Percentiles rank a stretch among this genome's conserved stretches.
These are phyloP conservation scores for Fusarium tjaetaba DNA, from an alignment of 2,329 filamentous ascomycete genomes.

Conservation along the genomic window DNA sequence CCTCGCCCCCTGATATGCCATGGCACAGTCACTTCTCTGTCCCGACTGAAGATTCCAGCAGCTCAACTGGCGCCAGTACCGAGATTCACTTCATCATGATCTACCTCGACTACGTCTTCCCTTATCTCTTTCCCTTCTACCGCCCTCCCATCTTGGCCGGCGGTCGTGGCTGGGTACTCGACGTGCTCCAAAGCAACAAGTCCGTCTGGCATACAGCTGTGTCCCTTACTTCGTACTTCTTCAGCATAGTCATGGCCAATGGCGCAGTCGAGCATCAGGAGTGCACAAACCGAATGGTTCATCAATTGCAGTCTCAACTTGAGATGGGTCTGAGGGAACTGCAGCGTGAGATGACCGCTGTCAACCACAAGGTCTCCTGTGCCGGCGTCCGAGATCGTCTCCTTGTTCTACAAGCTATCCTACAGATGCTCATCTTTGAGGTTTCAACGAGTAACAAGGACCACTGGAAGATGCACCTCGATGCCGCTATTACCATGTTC, in stretches of 20 bases:
- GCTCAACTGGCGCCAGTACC: conserved; percentile 39
- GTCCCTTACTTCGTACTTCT: conserved; percentile 67
- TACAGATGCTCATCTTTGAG: conserved; percentile 66
- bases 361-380: conserved; percentile 46
- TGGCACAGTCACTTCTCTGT: conserved; percentile 47
- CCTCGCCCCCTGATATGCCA: conserved; percentile 46
- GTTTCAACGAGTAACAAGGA: conserved; percentile 56
- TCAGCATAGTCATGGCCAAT: conserved; percentile 56
- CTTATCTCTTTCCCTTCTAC: conserved; percentile 72
- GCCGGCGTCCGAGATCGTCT: conserved; percentile 49
- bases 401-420: conserved; percentile 59
- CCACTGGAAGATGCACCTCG: conserved; percentile 62
- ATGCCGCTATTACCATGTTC: conserved; percentile 61
- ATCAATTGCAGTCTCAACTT: conserved; percentile 56
- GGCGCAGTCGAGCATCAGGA: conserved; percentile 47
- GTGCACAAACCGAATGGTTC: conserved; percentile 50
- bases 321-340: conserved; percentile 57
- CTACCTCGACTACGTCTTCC: conserved; percentile 70
- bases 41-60: conserved; percentile 34
- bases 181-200: conserved; percentile 65
- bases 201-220: conserved; percentile 67
- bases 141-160: conserved; percentile 63
- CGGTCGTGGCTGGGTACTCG: conserved; percentile 70
- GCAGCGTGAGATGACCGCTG: conserved; percentile 53
- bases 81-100: conserved; percentile 61